These are phyloP conservation scores for Trichoderma koningiopsis DNA, from an alignment of 2,329 filamentous ascomycete species.

Conservation along the genomic window DNA sequence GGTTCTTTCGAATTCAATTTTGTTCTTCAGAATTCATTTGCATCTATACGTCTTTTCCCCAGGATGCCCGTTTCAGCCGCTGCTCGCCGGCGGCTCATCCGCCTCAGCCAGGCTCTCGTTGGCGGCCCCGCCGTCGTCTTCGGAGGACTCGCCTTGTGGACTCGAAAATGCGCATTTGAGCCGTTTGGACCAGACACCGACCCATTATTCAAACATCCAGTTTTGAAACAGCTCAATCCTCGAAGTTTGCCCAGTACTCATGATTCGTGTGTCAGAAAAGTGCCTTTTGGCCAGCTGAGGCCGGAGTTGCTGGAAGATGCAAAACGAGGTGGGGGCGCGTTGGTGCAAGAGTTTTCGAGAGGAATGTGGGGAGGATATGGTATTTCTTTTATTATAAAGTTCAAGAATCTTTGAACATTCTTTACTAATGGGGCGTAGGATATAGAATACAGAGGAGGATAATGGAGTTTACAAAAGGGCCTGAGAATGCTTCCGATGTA, in stretches of 20 bases:
- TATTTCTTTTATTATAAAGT: not conserved
- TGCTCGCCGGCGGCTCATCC: not conserved
- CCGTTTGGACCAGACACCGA: not conserved
- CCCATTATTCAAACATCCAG: not conserved
- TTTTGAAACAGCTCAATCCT: not conserved
- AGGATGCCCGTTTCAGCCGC: not conserved
- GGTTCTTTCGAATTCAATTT: not conserved
- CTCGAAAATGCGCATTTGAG: conserved; percentile 3
- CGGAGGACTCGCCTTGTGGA: not conserved
- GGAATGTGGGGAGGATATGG: conserved; percentile 11
- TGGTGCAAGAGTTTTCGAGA: conserved; percentile 1
- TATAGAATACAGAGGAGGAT: conserved; percentile 2
- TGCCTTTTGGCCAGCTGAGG: not conserved
- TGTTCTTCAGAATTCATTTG: not conserved
- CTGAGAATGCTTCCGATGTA: not conserved
- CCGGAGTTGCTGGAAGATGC: conserved; percentile 1
- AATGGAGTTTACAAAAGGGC: not conserved
- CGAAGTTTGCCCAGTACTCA: not conserved
- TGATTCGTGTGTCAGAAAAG: not conserved
- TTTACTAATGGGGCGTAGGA: not conserved
- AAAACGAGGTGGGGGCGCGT: not conserved
- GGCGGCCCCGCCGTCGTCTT: not conserved
- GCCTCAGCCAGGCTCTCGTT: not conserved
- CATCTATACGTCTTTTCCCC: not conserved
- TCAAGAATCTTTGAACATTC: accelerated